A percentile compares a stretch with the other conserved stretches of the same genome.
These are phyloP conservation scores for Udeniomyces megalosporus DNA, from an alignment of 768 basidiomycete species.

Conservation along the genomic window DNA sequence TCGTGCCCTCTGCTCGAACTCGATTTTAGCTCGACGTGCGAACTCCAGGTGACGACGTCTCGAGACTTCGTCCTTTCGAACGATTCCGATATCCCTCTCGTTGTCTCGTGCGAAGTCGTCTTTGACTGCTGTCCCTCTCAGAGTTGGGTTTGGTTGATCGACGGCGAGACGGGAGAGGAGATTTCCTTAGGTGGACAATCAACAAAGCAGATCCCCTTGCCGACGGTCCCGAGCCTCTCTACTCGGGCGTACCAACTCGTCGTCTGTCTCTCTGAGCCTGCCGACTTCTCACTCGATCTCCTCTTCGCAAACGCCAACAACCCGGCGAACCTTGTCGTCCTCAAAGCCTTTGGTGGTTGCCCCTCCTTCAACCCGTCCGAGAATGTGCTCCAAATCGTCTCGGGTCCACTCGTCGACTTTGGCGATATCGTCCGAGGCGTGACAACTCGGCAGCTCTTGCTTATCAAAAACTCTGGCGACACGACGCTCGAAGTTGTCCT, in stretches of 20 bases:
- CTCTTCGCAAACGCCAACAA: conserved; percentile 24
- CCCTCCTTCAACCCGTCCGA: conserved; percentile 15
- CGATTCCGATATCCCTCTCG: neutral
- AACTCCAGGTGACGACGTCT: no score
- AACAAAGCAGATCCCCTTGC: neutral
- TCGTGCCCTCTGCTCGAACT: no score
- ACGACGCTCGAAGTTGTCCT: conserved; percentile 24
- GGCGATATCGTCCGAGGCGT: conserved; percentile 24
- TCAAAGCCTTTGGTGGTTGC: conserved; percentile 19
- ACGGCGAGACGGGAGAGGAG: neutral
- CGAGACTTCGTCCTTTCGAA: neutral
- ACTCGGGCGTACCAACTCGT: neutral
- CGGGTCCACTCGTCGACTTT: conserved; percentile 24
- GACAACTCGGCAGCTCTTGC: conserved; percentile 24
- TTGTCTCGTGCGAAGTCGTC: neutral
- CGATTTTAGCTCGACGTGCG: no score
- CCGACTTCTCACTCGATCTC: conserved; percentile 24
- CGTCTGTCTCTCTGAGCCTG: neutral
- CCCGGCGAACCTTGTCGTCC: conserved; percentile 23
- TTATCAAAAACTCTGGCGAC: conserved; percentile 25
- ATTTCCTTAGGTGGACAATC: neutral
- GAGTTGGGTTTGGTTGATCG: neutral
- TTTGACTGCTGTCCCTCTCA: conserved; percentile 4
- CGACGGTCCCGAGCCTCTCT: neutral
- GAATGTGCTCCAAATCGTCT: conserved; percentile 21